These are phyloP conservation scores for Sabuloglossum arenarium DNA, from an alignment of 495 filamentous ascomycete genomes.

Conservation along the genomic window DNA sequence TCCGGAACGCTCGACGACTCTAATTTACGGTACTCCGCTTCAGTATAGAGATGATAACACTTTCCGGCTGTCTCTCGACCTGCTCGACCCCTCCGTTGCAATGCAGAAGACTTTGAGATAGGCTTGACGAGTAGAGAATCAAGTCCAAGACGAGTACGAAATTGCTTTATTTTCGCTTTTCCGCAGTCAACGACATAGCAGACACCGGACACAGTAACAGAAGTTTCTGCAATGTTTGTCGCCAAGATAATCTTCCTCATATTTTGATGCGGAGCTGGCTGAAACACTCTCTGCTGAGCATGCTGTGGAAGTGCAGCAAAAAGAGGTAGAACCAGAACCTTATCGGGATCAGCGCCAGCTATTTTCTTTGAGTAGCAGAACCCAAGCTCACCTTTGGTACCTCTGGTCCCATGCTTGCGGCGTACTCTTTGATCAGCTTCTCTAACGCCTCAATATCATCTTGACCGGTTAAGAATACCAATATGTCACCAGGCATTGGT, in stretches of 20 bases:
- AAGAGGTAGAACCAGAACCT: slow-evolving; percentile 44
- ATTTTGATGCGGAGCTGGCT: slow-evolving; percentile 41
- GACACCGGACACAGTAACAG: slow-evolving; percentile 86
- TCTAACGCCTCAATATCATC: slow-evolving; percentile 78
- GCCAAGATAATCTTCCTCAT: slow-evolving; percentile 81
- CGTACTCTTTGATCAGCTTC: slow-evolving; percentile 59
- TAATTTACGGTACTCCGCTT: slow-evolving; percentile 48
- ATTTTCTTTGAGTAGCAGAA: not conserved
- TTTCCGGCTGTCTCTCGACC: slow-evolving; percentile 81
- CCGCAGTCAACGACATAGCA: slow-evolving; percentile 83
- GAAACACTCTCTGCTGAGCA: slow-evolving; percentile 71
- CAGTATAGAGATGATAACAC: slow-evolving; percentile 80
- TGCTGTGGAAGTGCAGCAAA: slow-evolving; percentile 54
- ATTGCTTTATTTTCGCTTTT: slow-evolving; percentile 86
- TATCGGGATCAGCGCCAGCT: slow-evolving; percentile 22
- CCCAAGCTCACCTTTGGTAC: slow-evolving; percentile 44
- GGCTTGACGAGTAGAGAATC: slow-evolving; percentile 82
- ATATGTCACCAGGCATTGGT: slow-evolving; percentile 76
- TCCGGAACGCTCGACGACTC: slow-evolving; percentile 65
- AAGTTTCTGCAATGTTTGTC: slow-evolving; percentile 97
- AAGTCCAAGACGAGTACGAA: slow-evolving; percentile 61
- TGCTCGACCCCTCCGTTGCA: slow-evolving; percentile 80
- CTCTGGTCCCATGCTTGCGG: slow-evolving; percentile 41
- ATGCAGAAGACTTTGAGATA: slow-evolving; percentile 82
- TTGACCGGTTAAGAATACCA: slow-evolving; percentile 86